Conservation (phyloP, 2,329 filamentous ascomycete genomes). For the Botrytis fabae region DNA sequence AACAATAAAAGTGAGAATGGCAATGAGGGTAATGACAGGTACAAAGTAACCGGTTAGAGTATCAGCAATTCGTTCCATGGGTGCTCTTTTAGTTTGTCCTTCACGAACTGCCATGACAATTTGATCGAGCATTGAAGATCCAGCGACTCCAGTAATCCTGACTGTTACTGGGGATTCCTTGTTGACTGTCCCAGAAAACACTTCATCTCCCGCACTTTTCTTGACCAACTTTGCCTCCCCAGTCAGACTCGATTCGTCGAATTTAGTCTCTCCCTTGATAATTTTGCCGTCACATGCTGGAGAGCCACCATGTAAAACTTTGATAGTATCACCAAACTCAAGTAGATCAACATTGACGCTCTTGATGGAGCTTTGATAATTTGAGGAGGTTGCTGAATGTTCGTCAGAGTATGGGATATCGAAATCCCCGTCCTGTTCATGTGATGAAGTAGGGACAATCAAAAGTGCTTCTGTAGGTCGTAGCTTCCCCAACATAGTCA, state of each 20-base stretch:
- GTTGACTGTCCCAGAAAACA: slow-evolving; percentile 76
- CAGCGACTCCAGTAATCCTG: slow-evolving; percentile 62
- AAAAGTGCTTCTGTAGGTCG: slow-evolving; percentile 75
- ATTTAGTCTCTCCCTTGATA: slow-evolving; percentile 61
- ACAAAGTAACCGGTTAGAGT: slow-evolving; percentile 75
- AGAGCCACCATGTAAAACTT: slow-evolving; percentile 75
- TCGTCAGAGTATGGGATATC: slow-evolving; percentile 48
- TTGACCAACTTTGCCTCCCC: slow-evolving; percentile 69
- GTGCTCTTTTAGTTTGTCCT: slow-evolving; percentile 73
- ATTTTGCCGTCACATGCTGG: slow-evolving; percentile 81
- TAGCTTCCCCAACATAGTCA: slow-evolving; percentile 75
- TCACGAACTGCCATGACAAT: slow-evolving; percentile 77
- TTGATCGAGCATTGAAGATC: slow-evolving; percentile 75
- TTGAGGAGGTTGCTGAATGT: slow-evolving; percentile 11
- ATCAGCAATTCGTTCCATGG: slow-evolving; percentile 74
- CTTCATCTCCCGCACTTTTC: slow-evolving; percentile 62
- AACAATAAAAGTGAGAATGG: slow-evolving; percentile 68
- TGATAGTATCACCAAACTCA: slow-evolving; percentile 72
- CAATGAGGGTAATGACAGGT: slow-evolving; percentile 67
- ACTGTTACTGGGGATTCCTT: slow-evolving; percentile 63
- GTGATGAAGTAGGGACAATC: slow-evolving; percentile 48
- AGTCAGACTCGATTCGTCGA: slow-evolving; percentile 90
- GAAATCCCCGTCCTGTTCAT: slow-evolving; percentile 44
- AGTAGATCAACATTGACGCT: slow-evolving; percentile 54
- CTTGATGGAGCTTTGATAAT: slow-evolving; percentile 24